Percentiles rank a stretch among this genome's conserved stretches.
Evolutionary conservation across 1,284 basidiomycete genomes (phyloP).

Genomic region (Ustilago tritici): DNA sequence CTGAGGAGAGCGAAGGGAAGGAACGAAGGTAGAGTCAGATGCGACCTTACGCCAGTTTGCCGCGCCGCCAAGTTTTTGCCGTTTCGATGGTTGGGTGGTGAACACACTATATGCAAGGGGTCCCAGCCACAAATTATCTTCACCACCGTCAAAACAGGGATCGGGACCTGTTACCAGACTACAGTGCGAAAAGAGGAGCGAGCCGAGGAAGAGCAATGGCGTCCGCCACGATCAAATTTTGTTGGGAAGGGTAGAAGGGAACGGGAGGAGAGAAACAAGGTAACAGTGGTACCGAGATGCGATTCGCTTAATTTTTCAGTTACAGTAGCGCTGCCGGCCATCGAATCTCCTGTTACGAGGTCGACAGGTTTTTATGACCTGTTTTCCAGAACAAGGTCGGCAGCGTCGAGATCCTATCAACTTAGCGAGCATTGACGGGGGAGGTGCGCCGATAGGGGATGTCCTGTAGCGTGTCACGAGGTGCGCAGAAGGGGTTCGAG

Average conservation of each 20-base stretch:
- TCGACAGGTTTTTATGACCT: background rate
- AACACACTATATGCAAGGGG: background rate
- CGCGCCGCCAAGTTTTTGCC: conserved; percentile 1
- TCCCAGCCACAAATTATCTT: conserved; percentile 4
- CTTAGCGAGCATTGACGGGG: background rate
- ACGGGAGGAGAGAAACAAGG: background rate
- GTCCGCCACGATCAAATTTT: background rate
- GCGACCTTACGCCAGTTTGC: background rate
- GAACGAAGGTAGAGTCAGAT: background rate
- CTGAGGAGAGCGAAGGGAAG: background rate
- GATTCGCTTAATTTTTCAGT: background rate
- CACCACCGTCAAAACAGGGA: background rate
- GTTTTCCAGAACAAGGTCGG: background rate
- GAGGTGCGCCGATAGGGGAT: background rate
- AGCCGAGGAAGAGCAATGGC: conserved; percentile 1
- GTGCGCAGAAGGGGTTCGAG: background rate
- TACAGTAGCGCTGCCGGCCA: background rate
- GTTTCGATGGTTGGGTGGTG: background rate
- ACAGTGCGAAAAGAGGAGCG: background rate
- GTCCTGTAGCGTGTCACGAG: background rate
- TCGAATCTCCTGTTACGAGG: conserved; percentile 1
- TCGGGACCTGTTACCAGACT: background rate
- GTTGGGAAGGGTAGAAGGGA: background rate
- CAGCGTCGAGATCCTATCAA: background rate
- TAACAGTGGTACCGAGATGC: background rate